These are phyloP conservation scores for Clonostachys byssicola DNA, from an alignment of 2,329 filamentous ascomycete species.

Conservation along the genomic window DNA sequence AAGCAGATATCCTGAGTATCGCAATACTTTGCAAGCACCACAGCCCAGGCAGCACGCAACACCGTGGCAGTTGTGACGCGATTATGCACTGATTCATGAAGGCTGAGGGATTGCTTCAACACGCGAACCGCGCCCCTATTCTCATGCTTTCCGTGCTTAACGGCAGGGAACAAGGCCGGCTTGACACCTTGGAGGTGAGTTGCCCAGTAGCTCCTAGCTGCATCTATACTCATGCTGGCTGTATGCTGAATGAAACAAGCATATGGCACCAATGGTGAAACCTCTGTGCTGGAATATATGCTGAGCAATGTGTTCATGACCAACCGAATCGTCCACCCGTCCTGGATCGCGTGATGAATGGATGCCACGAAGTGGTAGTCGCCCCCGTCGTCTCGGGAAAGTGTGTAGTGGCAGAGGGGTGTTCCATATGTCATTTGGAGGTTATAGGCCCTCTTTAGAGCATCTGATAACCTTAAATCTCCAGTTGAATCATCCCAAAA, in stretches of 20 bases:
- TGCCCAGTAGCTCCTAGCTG: not conserved
- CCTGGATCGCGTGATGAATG: constrained; percentile 4
- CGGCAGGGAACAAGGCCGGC: constrained; percentile 3
- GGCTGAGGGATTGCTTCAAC: not conserved
- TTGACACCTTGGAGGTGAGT: constrained; percentile 2
- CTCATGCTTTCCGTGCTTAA: not conserved
- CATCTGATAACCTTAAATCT: not conserved
- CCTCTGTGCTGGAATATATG: not conserved
- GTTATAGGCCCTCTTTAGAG: not conserved
- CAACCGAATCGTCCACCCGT: constrained; percentile 33
- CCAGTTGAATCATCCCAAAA: not conserved
- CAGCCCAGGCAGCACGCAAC: constrained; percentile 3
- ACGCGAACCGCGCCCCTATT: not conserved
- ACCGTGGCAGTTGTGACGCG: constrained; percentile 7
- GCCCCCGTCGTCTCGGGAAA: not conserved
- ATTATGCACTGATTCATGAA: not conserved
- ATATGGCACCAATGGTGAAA: not conserved
- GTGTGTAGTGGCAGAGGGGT: constrained; percentile 1
- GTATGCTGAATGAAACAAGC: constrained; percentile 37
- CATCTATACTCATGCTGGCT: constrained; percentile 15
- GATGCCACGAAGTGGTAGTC: not conserved
- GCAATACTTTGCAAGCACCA: constrained; percentile 17
- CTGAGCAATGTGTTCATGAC: constrained; percentile 3
- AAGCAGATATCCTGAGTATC: constrained; percentile 19
- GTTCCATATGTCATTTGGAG: constrained; percentile 2